Base-by-base conservation (phyloP, 371 early-diverging fungal genomes). In the Parasitella parasitica region DNA sequence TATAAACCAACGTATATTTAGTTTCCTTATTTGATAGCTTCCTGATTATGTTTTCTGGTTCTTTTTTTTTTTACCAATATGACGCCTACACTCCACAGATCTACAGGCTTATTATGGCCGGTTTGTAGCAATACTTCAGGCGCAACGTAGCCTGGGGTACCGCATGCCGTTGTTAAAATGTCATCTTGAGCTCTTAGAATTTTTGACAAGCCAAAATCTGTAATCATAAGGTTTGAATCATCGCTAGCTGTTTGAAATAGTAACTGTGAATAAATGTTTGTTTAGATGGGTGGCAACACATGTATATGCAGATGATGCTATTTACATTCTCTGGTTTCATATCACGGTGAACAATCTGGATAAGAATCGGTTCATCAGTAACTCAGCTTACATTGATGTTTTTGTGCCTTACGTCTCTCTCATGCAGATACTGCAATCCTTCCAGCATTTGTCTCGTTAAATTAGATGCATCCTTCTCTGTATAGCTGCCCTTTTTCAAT, bases 71-170 rank as follows among this genome's bases (percentile, higher is more conserved):
- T 64, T 72, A 75, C 75, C 59, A 94, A 82, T 54, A 97, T 91
- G 2, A 97, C 94, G 6, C 98, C 98, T 27, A 96, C 73, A 20
- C 91, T 90, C 97, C 97, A 97, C 59, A 95, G 69, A 72, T 97
- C 98, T 1, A 87, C 87, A 15, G 85, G 83, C 48, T 81, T 85
- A 59, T 84, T 83, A 63, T 87, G 84, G 1, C 87, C 87, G n/a
- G 80, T 81, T 53, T 82, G 92, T 28, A 82, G 67, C 27, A 95
- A 68, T 4, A 95, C 83, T 71, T 94, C 96, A 8, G 96, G 96
- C 0, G 94, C 92, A 67, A 94, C 94, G 75, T 94, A 96, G 55
- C 94, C 92, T 30, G 92, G 89, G 30, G 92, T 90, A 32, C 95
- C 94, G 65, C 92, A 93, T 53, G 92, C 92, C 0, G 94, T 94